These are phyloP conservation scores for Grigorovia transvaalensis DNA, from an alignment of 805 yeast species.

Conservation along the genomic window DNA sequence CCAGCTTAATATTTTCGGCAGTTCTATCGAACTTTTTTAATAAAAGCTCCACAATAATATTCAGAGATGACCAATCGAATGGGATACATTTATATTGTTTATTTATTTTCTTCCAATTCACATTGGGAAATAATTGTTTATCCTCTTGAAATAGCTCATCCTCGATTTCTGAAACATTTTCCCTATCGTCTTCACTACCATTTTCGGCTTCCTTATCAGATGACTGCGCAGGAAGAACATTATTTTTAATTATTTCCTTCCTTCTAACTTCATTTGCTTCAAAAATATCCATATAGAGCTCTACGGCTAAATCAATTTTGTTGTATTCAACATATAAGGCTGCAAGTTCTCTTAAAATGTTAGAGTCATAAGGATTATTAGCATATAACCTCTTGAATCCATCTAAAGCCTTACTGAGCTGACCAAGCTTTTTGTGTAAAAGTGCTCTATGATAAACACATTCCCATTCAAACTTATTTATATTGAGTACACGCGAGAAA, in stretches of 20 bases:
- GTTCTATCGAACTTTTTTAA: slow-evolving; percentile 46
- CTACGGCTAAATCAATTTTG: slow-evolving; percentile 64
- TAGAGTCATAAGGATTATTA: slow-evolving; percentile 48
- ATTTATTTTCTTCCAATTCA: slow-evolving; percentile 23
- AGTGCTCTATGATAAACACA: slow-evolving; percentile 55
- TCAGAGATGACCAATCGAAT: slow-evolving; percentile 84
- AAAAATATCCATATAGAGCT: slow-evolving; percentile 52
- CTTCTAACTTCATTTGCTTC: slow-evolving; percentile 46
- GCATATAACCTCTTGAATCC: slow-evolving; percentile 52
- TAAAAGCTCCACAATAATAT: slow-evolving; percentile 72
- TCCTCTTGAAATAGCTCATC: slow-evolving; percentile 14
- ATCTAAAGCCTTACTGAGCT: slow-evolving; percentile 61
- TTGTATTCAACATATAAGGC: slow-evolving; percentile 39
- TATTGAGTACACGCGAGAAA: slow-evolving; percentile 53
- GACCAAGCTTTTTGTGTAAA: slow-evolving; percentile 56
- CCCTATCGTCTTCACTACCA: slow-evolving; percentile 10
- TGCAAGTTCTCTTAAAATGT: slow-evolving; percentile 52
- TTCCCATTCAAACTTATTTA: slow-evolving; percentile 40
- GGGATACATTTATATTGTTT: slow-evolving; percentile 32
- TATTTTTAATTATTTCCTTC: slow-evolving; percentile 21
- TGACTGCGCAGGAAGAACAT: slow-evolving; percentile 25
- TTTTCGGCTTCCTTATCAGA: slow-evolving; percentile 21
- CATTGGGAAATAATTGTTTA: slow-evolving; percentile 19
- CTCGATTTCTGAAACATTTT: slow-evolving; percentile 6
- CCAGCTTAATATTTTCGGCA: slow-evolving; percentile 49